Conservation (phyloP, 2,329 filamentous ascomycete genomes). For the Hypomyces rosellus region DNA sequence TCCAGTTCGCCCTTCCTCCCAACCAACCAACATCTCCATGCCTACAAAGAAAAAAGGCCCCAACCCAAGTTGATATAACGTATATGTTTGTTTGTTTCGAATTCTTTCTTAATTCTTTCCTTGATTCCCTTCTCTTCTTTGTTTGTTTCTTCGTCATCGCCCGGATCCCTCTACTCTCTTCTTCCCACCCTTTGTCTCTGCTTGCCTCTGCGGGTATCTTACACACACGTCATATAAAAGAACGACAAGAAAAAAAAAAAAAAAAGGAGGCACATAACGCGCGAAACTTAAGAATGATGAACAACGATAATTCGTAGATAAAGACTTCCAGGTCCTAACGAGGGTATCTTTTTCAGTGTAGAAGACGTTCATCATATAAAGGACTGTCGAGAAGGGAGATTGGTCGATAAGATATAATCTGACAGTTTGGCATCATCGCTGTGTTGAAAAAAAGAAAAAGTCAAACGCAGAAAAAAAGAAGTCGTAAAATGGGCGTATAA, state of each 20-base stretch:
- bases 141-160: not conserved
- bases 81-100: too few species aligned
- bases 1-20: too few species aligned
- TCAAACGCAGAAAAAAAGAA: not conserved
- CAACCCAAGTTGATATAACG: too few species aligned
- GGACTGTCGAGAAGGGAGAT: constrained; percentile 7
- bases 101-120: too few species aligned
- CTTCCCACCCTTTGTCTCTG: constrained; percentile 2
- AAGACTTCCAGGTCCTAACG: constrained; percentile 4
- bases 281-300: constrained; percentile 7
- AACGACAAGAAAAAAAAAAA: constrained; percentile 4
- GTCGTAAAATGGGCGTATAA: not conserved
- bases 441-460: not conserved
- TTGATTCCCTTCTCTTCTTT: too few species aligned
- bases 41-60: too few species aligned
- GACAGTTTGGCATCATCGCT: constrained; percentile 4
- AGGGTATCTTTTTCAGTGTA: constrained; percentile 4
- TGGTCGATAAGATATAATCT: not conserved
- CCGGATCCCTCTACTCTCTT: not conserved
- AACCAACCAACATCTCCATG: too few species aligned
- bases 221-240: constrained; percentile 5
- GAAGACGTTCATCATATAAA: constrained; percentile 2
- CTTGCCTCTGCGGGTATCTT: constrained; percentile 13
- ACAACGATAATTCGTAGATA: not conserved
- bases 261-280: not conserved